Evolutionary conservation across 768 basidiomycete species (phyloP), one percentile per base, ranked within the genome.

Genomic region (Lentinula detonsa): DNA sequence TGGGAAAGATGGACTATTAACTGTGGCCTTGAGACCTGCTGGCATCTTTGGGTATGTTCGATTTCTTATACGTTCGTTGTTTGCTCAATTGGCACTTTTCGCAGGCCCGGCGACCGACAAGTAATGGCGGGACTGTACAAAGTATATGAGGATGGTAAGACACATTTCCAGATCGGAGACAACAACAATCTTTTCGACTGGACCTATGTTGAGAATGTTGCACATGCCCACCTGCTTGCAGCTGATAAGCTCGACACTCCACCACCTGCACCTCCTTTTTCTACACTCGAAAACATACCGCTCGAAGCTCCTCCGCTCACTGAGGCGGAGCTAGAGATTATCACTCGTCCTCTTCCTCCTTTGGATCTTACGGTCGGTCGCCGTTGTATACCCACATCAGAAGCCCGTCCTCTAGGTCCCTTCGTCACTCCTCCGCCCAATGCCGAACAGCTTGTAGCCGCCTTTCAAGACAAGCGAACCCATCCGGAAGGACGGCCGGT

Each of bases 161-260:
- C 93, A 0, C 87, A 91, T 65, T 91, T 93, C 79, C 95, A 98
- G 73, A 86, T 99, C 65, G 97, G 97, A 40, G 80, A 90, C 75
- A 97, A 98, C 74, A 86, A 82, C 64, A 98, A 98, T 71, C 74
- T 98, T 3, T 94, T 92, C 68, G 97, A 98, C 73, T 95, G 90
- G 85, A 97, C 95, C 5, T 98, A 98, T 69, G 93, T 98, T 66
- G 93, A 87, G 58, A 99, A 99, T 71, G 88, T 96, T 63, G 96
- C 95, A 1, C 84, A 90, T 67, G 95, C 95, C 3, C 97, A 99
- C 71, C 76, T 99, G 13, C 84, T 98, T 56, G 97, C 97, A 10
- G 89, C 91, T 21, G 95, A 98, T 78, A 91, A 86, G 69, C 85
- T 99, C 46, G 79, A 78, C 53, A 75, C 79, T 11, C 76, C 81